phyloP scores from a whole-genome alignment of 2,329 filamentous ascomycete genomes.

The Mollisia scopiformis region DNA sequence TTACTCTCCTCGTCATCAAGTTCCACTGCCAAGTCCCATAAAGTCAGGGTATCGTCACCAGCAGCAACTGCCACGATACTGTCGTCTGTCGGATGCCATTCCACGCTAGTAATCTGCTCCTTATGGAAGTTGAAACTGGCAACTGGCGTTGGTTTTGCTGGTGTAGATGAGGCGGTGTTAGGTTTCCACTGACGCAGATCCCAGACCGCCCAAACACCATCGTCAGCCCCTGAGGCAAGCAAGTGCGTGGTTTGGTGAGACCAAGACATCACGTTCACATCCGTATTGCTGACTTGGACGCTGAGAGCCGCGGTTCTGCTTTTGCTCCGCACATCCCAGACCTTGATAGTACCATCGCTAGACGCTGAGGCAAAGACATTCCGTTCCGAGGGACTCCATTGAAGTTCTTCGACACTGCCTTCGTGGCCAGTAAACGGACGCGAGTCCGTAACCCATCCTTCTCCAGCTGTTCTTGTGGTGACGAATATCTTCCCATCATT shows the following conservation, averaged over 20 bases:
- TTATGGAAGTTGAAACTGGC: slow-evolving; percentile 95
- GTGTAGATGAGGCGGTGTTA: slow-evolving; percentile 45
- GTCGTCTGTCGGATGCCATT: slow-evolving; percentile 98
- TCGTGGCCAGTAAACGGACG: slow-evolving; percentile 83
- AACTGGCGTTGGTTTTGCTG: slow-evolving; percentile 72
- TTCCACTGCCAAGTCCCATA: slow-evolving; percentile 97
- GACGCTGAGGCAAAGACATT: slow-evolving; percentile 95
- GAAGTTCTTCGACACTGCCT: slow-evolving; percentile 88
- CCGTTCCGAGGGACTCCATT: slow-evolving; percentile 93
- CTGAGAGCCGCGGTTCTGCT: slow-evolving; percentile 85
- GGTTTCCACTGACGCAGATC: slow-evolving; percentile 95
- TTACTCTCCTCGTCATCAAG: slow-evolving; percentile 95
- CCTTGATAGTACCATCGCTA: slow-evolving; percentile 90
- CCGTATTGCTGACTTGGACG: slow-evolving; percentile 79
- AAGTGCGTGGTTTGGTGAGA: slow-evolving; percentile 86
- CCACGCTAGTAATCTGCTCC: slow-evolving; percentile 92
- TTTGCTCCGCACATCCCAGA: slow-evolving; percentile 95
- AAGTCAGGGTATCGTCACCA: slow-evolving; percentile 89
- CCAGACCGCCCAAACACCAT: slow-evolving; percentile 95
- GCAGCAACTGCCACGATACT: slow-evolving; percentile 91
- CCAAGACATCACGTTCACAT: slow-evolving; percentile 98
- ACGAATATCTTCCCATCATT: slow-evolving; percentile 87
- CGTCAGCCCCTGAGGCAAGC: slow-evolving; percentile 89
- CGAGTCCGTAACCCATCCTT: slow-evolving; percentile 86
- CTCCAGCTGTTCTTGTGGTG: slow-evolving; percentile 84